Evolutionary conservation across 164 flowering plant genomes (phyloP).

Genomic region (Santalum album): DNA sequence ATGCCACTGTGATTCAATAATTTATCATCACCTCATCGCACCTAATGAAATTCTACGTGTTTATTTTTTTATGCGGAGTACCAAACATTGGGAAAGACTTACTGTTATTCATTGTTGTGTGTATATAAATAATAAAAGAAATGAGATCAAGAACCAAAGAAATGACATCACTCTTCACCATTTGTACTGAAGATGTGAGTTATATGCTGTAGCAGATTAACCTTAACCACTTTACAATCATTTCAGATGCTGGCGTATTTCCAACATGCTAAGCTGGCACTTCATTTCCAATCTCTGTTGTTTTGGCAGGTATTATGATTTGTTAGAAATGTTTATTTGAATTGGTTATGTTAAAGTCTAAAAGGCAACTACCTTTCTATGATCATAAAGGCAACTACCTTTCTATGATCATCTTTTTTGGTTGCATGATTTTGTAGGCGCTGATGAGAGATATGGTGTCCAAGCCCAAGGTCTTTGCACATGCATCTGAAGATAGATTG

Average conservation of each 20-base stretch:
- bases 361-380: neutral
- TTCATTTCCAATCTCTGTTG: constrained; percentile 67
- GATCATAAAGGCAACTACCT: neutral
- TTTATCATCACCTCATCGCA: no score
- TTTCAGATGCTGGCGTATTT: constrained; percentile 95
- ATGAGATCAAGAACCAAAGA: no score
- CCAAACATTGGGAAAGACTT: no score
- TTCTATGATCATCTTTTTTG: neutral
- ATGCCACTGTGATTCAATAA: no score
- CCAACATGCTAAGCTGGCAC: constrained; percentile 62
- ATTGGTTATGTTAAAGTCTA: neutral
- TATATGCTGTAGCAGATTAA: constrained; percentile 2
- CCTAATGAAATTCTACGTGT: no score
- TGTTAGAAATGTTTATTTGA: constrained; percentile 3
- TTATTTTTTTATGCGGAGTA: no score
- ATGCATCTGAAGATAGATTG: constrained; percentile 32
- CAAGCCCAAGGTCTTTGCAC: constrained; percentile 51
- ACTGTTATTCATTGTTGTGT: no score
- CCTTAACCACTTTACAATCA: neutral
- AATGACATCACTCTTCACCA: neutral
- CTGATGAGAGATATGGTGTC: constrained; percentile 63
- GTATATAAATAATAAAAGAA: no score
- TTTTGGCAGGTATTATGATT: constrained; percentile 77
- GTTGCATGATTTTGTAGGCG: constrained; percentile 32
- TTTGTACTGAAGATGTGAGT: neutral